Percentiles rank a stretch among this genome's conserved stretches.
Evolutionary conservation across 345 rosid genomes (phyloP).

Genomic region (Syzygium grande): DNA sequence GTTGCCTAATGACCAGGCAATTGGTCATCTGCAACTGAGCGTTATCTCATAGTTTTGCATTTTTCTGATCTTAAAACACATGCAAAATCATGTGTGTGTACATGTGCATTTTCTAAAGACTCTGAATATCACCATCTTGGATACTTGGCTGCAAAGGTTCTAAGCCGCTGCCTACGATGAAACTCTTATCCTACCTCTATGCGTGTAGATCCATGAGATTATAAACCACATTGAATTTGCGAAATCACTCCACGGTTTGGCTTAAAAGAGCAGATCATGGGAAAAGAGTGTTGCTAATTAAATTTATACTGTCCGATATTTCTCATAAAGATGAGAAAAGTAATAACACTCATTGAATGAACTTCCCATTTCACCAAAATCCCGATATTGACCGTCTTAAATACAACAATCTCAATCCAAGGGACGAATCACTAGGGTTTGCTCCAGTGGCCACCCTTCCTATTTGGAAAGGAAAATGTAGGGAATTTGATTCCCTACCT

Average conservation of each 20-base stretch:
- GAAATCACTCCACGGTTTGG: background rate
- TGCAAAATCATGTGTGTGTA: background rate
- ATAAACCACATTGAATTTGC: background rate
- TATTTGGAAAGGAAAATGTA: no score
- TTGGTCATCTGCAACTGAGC: background rate
- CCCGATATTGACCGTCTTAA: background rate
- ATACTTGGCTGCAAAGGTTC: background rate
- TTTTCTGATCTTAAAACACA: background rate
- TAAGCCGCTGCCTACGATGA: no score
- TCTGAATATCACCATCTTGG: background rate
- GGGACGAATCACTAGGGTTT: no score
- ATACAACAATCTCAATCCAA: no score
- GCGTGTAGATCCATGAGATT: background rate
- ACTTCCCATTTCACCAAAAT: background rate
- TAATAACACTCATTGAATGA: background rate
- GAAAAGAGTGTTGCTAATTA: no score
- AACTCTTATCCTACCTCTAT: no score
- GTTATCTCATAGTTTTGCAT: background rate
- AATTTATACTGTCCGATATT: no score
- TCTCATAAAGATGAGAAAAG: background rate
- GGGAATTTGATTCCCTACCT: no score
- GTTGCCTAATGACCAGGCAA: background rate
- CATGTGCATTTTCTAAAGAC: background rate
- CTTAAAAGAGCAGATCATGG: background rate
- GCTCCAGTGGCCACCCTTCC: no score